Base-by-base conservation (phyloP, 768 basidiomycete genomes). In the Dacryopinax primogenitus region DNA sequence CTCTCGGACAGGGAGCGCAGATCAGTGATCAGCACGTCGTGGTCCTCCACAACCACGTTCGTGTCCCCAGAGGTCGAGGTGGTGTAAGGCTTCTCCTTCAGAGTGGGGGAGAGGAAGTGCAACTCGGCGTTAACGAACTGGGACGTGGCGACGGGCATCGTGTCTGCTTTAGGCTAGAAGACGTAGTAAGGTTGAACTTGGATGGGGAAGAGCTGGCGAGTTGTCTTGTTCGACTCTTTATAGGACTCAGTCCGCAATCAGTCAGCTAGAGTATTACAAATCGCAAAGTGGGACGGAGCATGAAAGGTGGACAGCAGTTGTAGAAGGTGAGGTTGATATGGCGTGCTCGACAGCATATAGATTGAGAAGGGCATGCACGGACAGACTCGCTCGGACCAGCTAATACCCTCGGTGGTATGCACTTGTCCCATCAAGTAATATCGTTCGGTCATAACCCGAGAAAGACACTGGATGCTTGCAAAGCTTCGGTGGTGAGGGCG, bases 1-100 rank as follows among this genome's bases (percentile, higher is more conserved):
- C 62, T 58, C 0, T 64, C 68, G 21, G 69, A 64, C 13, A 71
- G 63, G 1, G 68, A 65, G 28, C 69, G 67, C 0, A 70, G 39
- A 65, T 70, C 68, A 45, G 62, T 63, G 63, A 70, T 68, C 4
- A 58, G 51, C 0, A 65, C 47, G 1, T 6, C 16, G 47, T 16
- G 33, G 1, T 26, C 15, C 1, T 28, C 16, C 30, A 1, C 16
- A 9, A 67, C 15, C 12, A 45, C 18, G 66, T 70, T 70, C 16
- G 64, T 66, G 3, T 36, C 13, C 12, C 65, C 23, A 7, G 63
- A 64, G 16, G 37, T 45, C 2, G 63, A 32, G 11, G 44, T 45
- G 18, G 28, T 45, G 58, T 26, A 67, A 9, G 66, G 66, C 61
- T 64, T 64, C 28, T 64, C 66, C 26, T 39, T 34, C 32, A 67